Evolutionary conservation across 345 rosid genomes (phyloP), one percentile per base, ranked within the genome.

Genomic region (Kernera saxatilis): DNA sequence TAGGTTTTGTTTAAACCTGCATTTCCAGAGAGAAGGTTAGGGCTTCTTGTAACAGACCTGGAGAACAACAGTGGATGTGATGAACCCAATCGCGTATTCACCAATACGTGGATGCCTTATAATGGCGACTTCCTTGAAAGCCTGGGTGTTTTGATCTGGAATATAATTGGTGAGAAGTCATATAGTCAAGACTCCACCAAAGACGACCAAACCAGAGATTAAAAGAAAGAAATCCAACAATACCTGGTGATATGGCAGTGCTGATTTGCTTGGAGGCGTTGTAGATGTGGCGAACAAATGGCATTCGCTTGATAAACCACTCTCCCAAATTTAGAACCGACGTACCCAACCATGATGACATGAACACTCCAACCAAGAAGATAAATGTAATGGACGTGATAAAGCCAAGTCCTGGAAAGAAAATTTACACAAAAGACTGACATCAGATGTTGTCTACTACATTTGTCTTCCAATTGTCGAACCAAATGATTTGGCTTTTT

Each of bases 321-420:
- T 94, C 99, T 7, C 99, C 97, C 54, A 94, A 85, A 73, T 92
- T 79, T 33, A 94, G 85, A 61, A 94, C 93, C 46, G 98, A 94
- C 30, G 98, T 84, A 69, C 99, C 99, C 89, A 94, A 79, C 99
- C 99, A 94, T 14, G 99, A 94, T 49, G 99, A 91, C 99, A 94
- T 94, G 84, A 94, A 94, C 65, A 94, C 97, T 57, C 99, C 99
- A 67, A 94, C 86, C 89, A 91, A 69, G 87, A 94, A 94, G 74
- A 94, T 94, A 75, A 94, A 91, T 2, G 91, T 85, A 54, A 94
- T 79, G 55, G 99, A 94, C 19, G 99, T 94, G 73, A 89, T 79
- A 79, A 94, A 91, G 22, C 99, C 99, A 80, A 94, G 92, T 73
- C 98, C 99, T 94, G 73, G 63, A 78, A 10, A 29, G 3, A 66